phyloP scores from a whole-genome alignment of 192 early-diverging fungal genomes.

The Chytriomyces sp. region DNA sequence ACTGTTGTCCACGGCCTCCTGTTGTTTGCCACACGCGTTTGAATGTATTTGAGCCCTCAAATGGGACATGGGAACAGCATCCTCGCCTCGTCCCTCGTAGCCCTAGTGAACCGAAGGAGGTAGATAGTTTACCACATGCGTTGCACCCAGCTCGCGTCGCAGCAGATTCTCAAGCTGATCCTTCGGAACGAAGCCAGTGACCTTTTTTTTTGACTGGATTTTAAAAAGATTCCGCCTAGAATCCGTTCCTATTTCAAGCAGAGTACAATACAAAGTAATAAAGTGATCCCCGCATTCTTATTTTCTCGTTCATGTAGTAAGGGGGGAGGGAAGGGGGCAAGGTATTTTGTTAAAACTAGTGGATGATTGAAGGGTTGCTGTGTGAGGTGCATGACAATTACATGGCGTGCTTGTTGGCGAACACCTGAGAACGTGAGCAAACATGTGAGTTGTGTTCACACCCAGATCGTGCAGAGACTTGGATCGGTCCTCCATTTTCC shows the following conservation, averaged over 20 bases:
- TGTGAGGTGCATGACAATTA: constrained; percentile 1
- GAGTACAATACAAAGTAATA: too few relatives aligned
- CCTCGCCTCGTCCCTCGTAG: neutral
- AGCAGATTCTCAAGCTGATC: constrained; percentile 23
- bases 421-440: constrained; percentile 28
- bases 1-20: constrained; percentile 58
- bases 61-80: neutral
- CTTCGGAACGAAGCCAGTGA: constrained; percentile 17
- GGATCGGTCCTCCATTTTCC: neutral
- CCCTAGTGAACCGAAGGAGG: neutral
- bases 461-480: neutral
- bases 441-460: neutral
- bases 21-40: neutral
- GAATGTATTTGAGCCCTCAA: neutral
- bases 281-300: too few relatives aligned
- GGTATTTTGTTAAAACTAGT: neutral
- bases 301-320: neutral
- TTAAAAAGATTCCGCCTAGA: too few relatives aligned
- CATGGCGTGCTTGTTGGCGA: constrained; percentile 36
- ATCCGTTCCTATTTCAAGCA: too few relatives aligned
- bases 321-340: neutral
- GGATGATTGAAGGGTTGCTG: neutral
- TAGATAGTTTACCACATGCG: constrained; percentile 8
- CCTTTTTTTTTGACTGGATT: too few relatives aligned
- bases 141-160: constrained; percentile 13